Evolutionary conservation across 2,329 filamentous ascomycete genomes (phyloP).

Genomic region (Diaporthe batatas): DNA sequence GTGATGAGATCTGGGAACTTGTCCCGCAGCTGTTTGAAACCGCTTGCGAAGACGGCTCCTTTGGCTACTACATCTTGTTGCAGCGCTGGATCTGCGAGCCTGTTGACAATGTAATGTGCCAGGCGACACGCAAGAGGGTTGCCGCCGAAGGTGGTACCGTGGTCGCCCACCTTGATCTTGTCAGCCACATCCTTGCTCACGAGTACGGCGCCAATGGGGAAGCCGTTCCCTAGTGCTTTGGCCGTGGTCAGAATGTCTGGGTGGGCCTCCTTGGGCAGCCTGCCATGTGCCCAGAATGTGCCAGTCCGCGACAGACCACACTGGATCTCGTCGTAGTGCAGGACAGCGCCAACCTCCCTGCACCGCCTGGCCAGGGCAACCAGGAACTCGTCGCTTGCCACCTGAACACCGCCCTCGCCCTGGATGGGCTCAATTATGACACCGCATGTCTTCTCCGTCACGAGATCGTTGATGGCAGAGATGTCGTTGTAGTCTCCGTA

Average conservation of each 20-base stretch:
- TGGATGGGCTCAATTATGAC: conserved; percentile 98
- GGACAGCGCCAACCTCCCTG: conserved; percentile 85
- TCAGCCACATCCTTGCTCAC: conserved; percentile 73
- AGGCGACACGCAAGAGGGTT: conserved; percentile 89
- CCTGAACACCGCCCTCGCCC: conserved; percentile 93
- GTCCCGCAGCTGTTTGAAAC: conserved; percentile 61
- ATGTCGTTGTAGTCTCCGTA: conserved; percentile 91
- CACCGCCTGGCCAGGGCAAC: conserved; percentile 86
- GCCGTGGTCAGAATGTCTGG: conserved; percentile 95
- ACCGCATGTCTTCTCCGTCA: conserved; percentile 89
- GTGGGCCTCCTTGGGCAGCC: conserved; percentile 82
- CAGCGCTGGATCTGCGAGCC: conserved; percentile 78
- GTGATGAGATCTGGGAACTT: conserved; percentile 77
- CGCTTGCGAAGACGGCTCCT: conserved; percentile 61
- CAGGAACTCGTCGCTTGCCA: conserved; percentile 86
- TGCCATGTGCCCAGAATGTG: conserved; percentile 87
- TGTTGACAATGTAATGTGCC: conserved; percentile 86
- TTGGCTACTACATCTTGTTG: conserved; percentile 79
- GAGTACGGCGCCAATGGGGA: conserved; percentile 89
- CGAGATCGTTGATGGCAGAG: conserved; percentile 75
- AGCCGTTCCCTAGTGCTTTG: conserved; percentile 96
- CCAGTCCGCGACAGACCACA: conserved; percentile 92
- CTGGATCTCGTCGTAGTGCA: conserved; percentile 98
- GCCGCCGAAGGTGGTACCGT: conserved; percentile 94
- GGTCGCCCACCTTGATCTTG: conserved; percentile 77